Evolutionary conservation across 257 asterid genomes (phyloP).

Genomic region (Capsicum baccatum): DNA sequence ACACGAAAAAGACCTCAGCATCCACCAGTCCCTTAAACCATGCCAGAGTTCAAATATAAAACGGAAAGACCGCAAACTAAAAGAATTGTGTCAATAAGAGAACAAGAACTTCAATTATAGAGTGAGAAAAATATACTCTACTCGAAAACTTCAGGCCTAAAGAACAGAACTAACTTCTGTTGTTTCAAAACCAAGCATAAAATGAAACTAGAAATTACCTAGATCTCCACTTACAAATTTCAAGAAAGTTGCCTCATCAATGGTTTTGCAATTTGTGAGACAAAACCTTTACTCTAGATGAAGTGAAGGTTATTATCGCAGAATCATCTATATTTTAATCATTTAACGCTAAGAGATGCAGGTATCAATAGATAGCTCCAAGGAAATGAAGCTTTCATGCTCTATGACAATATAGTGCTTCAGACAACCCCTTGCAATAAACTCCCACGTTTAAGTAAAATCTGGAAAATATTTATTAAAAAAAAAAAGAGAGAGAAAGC

Average conservation of each 20-base stretch:
- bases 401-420: not conserved
- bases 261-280: not conserved
- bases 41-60: conserved; percentile 1
- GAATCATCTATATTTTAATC: conserved; percentile 24
- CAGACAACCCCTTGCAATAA: not conserved
- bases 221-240: not conserved
- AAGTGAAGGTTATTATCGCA: conserved; percentile 10
- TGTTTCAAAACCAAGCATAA: conserved; percentile 1
- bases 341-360: not conserved
- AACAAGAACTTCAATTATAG: conserved; percentile 18
- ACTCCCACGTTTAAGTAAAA: not conserved
- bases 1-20: not conserved
- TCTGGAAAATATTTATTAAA: not conserved
- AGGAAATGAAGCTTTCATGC: conserved; percentile 22
- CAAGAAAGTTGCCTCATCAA: conserved; percentile 18
- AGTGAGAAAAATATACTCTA: not conserved
- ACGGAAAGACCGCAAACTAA: not conserved
- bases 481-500: not conserved
- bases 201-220: conserved; percentile 8
- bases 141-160: not conserved
- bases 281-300: not conserved
- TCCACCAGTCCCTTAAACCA: conserved; percentile 4
- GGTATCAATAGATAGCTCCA: conserved; percentile 17
- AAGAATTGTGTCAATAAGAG: conserved; percentile 9
- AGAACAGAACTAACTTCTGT: no score